Conservation (phyloP, 1,284 basidiomycete species). For the Anthracocystis setariae region DNA sequence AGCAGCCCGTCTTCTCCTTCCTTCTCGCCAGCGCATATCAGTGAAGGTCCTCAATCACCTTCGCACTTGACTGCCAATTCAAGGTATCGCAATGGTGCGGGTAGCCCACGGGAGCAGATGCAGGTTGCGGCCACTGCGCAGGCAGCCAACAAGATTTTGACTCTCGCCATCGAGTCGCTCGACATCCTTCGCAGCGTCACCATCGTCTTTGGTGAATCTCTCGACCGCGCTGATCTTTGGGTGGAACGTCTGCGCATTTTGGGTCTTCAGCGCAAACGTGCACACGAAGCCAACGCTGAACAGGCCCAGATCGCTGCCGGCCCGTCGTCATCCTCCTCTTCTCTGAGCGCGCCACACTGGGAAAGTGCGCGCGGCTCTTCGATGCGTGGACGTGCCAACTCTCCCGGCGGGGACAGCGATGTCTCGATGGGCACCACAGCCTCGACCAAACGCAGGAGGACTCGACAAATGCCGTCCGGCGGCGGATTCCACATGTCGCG, state of each 20-base stretch:
- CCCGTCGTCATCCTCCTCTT: constrained; percentile 13
- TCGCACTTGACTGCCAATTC: constrained; percentile 33
- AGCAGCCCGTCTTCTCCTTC: constrained; percentile 57
- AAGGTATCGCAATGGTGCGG: constrained; percentile 25
- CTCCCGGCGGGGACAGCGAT: constrained; percentile 43
- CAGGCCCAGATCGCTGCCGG: constrained; percentile 23
- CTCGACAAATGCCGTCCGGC: constrained; percentile 19
- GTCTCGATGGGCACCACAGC: constrained; percentile 51
- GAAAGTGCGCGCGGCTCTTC: constrained; percentile 45
- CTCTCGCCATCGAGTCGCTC: constrained; percentile 86
- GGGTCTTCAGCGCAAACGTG: constrained; percentile 57
- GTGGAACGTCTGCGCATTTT: constrained; percentile 69
- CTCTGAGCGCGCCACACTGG: constrained; percentile 25
- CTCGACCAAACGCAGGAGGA: constrained; percentile 47
- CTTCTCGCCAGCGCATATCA: constrained; percentile 56
- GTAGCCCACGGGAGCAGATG: constrained; percentile 47
- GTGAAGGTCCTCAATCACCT: constrained; percentile 34
- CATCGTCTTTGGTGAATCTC: constrained; percentile 83
- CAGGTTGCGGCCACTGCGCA: constrained; percentile 64
- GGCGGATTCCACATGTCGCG: constrained; percentile 44
- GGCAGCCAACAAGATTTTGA: constrained; percentile 82
- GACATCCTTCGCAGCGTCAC: constrained; percentile 90
- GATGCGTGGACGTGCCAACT: constrained; percentile 35
- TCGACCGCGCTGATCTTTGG: constrained; percentile 86
- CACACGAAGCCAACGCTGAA: constrained; percentile 47